Conservation (phyloP, 75 land plant species). For the Ceratopteris richardii region DNA sequence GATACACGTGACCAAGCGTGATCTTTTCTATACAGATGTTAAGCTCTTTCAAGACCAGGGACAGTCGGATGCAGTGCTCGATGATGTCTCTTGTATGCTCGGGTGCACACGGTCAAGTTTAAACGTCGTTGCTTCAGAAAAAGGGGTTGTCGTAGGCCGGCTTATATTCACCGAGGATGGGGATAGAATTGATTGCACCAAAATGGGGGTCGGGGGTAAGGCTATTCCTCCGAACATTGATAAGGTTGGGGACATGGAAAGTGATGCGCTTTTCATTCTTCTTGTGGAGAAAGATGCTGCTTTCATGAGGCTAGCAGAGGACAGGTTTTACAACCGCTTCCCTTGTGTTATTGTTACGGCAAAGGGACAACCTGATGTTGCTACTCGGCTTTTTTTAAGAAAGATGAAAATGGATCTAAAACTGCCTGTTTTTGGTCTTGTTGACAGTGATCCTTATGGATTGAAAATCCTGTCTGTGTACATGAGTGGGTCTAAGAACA, state of each 20-base stretch:
- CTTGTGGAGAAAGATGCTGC: conserved; percentile 98
- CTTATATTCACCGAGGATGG: conserved; percentile 75
- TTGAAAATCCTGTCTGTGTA: conserved; percentile 91
- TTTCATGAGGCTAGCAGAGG: conserved; percentile 88
- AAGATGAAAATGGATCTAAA: conserved; percentile 87
- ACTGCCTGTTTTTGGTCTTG: conserved; percentile 84
- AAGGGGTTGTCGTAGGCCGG: conserved; percentile 39
- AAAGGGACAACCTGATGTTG: conserved; percentile 27
- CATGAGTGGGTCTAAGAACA: conserved; percentile 95
- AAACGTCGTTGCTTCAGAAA: conserved; percentile 35
- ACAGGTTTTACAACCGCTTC: conserved; percentile 85
- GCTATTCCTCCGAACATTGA: conserved; percentile 98
- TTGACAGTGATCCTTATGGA: conserved; percentile 95
- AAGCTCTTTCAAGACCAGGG: conserved; percentile 89
- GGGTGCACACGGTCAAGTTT: conserved; percentile 72
- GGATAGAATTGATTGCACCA: conserved; percentile 88
- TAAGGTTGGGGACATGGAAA: conserved; percentile 66
- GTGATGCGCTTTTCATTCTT: conserved; percentile 89
- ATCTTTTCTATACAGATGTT: conserved; percentile 93
- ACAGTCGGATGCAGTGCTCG: conserved; percentile 76
- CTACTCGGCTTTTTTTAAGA: conserved; percentile 38
- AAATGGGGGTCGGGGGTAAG: conserved; percentile 97
- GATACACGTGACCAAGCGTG: conserved; percentile 95
- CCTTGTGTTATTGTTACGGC: conserved; percentile 91
- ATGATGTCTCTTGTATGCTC: conserved; percentile 90